Evolutionary conservation across 208 protist species (phyloP).

Genomic region (Crithidia acanthocephali): DNA sequence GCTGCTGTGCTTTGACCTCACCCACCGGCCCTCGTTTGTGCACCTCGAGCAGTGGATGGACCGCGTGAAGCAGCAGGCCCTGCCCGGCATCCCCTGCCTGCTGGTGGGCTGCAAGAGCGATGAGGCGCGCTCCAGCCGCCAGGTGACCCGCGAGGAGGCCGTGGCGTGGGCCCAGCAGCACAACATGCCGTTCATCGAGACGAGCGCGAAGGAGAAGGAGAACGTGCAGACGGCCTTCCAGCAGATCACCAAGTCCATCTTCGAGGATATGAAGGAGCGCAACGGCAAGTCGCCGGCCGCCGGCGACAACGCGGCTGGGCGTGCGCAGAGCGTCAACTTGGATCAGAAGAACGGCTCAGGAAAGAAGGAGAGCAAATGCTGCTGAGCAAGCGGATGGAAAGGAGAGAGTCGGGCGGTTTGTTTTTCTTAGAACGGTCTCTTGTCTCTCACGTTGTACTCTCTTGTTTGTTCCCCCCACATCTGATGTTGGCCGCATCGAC

Average conservation of each 20-base stretch:
- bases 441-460: too few relatives aligned
- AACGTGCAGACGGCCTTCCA: slow-evolving; percentile 94
- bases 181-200: slow-evolving; percentile 91
- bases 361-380: slow-evolving; percentile 35
- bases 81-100: slow-evolving; percentile 93
- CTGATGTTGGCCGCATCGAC: too few relatives aligned
- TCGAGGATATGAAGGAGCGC: slow-evolving; percentile 90
- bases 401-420: too few relatives aligned
- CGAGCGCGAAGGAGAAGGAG: slow-evolving; percentile 92
- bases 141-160: slow-evolving; percentile 90
- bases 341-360: slow-evolving; percentile 9
- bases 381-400: slow-evolving; percentile 18
- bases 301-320: slow-evolving; percentile 46
- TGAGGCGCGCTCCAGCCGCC: slow-evolving; percentile 83
- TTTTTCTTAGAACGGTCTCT: too few relatives aligned
- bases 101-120: slow-evolving; percentile 98
- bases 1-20: slow-evolving; percentile 98
- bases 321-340: slow-evolving; percentile 70
- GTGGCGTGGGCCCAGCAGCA: slow-evolving; percentile 82
- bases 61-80: slow-evolving; percentile 93
- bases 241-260: slow-evolving; percentile 89
- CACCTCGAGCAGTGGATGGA: slow-evolving; percentile 98
- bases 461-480: too few relatives aligned
- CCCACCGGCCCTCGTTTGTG: slow-evolving; percentile 95
- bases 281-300: slow-evolving; percentile 51